phyloP scores from a whole-genome alignment of 805 yeast genomes.

The Jamesozyma jinghongensis region DNA sequence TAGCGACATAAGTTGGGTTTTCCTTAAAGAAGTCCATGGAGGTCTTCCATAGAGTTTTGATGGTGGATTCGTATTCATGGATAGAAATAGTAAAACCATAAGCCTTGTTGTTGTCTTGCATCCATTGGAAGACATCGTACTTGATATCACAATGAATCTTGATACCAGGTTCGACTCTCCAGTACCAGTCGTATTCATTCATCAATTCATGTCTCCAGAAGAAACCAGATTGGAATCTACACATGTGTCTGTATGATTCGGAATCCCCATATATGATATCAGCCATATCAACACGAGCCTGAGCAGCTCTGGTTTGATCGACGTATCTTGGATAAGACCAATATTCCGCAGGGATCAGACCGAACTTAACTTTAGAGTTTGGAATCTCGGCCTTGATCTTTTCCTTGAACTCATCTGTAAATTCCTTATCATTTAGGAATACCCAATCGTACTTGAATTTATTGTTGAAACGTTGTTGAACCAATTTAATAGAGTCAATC shows the following conservation, averaged over 20 bases:
- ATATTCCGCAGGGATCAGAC: constrained; percentile 42
- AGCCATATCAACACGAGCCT: constrained; percentile 41
- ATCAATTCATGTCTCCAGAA: constrained; percentile 65
- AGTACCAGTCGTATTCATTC: constrained; percentile 70
- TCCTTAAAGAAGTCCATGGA: constrained; percentile 54
- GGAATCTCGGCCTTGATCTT: constrained; percentile 46
- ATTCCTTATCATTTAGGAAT: constrained; percentile 57
- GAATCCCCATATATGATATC: constrained; percentile 66
- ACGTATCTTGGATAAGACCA: constrained; percentile 84
- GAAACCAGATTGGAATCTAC: constrained; percentile 79
- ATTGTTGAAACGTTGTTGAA: constrained; percentile 74
- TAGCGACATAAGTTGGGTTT: constrained; percentile 37
- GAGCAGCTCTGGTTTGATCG: constrained; percentile 62
- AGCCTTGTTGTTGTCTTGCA: constrained; percentile 63
- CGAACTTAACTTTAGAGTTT: constrained; percentile 58
- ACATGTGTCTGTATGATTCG: constrained; percentile 79
- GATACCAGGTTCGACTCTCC: constrained; percentile 88
- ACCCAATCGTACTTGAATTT: constrained; percentile 85
- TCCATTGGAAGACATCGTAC: constrained; percentile 70
- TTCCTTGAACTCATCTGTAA: constrained; percentile 2
- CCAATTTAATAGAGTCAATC: constrained; percentile 51
- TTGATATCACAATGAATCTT: constrained; percentile 67
- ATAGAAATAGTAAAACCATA: constrained; percentile 50
- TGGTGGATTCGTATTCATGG: constrained; percentile 55
- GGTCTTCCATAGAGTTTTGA: constrained; percentile 67